Percentiles rank a stretch among this genome's conserved stretches.
phyloP scores from a whole-genome alignment of 2,329 filamentous ascomycete genomes.

The Neofusicoccum kwambonambiense region DNA sequence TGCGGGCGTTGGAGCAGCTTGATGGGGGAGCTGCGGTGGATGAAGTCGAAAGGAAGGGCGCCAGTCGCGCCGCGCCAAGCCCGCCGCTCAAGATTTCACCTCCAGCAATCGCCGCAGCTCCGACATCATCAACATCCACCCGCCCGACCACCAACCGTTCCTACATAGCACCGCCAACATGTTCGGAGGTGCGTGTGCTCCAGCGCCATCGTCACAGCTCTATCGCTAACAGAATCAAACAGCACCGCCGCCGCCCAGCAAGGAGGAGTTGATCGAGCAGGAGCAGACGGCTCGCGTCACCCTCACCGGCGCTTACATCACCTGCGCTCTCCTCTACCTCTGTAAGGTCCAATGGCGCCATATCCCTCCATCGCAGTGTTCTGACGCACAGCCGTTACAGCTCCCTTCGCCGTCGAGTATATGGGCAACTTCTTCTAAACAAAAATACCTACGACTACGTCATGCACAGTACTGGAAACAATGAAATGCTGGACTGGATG shows the following conservation, averaged over 20 bases:
- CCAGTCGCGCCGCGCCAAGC: background rate
- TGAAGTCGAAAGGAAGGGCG: constrained; percentile 7
- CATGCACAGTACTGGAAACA: background rate
- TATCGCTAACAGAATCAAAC: constrained; percentile 11
- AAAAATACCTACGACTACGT: background rate
- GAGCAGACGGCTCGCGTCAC: constrained; percentile 67
- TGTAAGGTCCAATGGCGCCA: constrained; percentile 55
- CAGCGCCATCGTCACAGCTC: background rate
- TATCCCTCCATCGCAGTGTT: background rate
- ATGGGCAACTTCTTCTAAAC: constrained; percentile 26
- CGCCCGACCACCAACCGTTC: background rate
- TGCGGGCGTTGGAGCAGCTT: background rate
- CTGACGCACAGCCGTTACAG: constrained; percentile 31
- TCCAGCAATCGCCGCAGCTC: constrained; percentile 16
- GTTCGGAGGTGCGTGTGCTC: constrained; percentile 58
- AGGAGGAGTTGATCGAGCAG: constrained; percentile 67
- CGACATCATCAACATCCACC: constrained; percentile 11
- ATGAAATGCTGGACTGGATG: background rate
- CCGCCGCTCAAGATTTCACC: constrained; percentile 8
- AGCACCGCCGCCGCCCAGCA: constrained; percentile 69
- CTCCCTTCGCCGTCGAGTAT: constrained; percentile 57
- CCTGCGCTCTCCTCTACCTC: constrained; percentile 69
- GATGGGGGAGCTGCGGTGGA: background rate
- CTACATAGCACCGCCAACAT: constrained; percentile 42
- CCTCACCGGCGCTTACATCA: constrained; percentile 65